Evolutionary conservation across 768 basidiomycete genomes (phyloP).

Genomic region (Bullera alba): DNA sequence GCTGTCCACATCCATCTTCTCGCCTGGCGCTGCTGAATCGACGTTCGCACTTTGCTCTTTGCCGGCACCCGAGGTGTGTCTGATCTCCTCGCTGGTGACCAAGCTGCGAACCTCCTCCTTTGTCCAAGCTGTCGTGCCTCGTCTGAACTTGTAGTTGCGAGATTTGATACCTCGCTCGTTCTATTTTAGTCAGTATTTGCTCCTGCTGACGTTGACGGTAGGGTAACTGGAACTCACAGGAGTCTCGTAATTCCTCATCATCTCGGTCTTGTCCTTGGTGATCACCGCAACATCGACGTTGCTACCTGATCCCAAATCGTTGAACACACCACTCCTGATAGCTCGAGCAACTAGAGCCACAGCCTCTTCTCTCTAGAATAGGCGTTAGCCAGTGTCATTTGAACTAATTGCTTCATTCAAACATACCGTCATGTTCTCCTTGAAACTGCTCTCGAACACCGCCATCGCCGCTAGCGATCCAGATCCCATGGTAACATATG

Average conservation of each 20-base stretch:
- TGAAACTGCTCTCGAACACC: constrained; percentile 85
- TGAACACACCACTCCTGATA: constrained; percentile 94
- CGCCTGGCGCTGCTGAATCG: constrained; percentile 18
- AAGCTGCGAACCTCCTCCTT: constrained; percentile 67
- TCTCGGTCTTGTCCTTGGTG: constrained; percentile 76
- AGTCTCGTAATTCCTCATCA: constrained; percentile 86
- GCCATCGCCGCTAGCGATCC: constrained; percentile 97
- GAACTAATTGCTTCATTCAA: neutral
- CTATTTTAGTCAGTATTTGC: constrained; percentile 11
- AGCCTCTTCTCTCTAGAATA: constrained; percentile 66
- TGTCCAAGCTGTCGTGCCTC: constrained; percentile 85
- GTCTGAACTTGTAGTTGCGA: constrained; percentile 56
- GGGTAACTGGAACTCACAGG: constrained; percentile 49
- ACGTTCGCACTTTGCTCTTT: constrained; percentile 29
- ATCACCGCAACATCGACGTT: constrained; percentile 97
- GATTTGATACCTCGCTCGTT: constrained; percentile 46
- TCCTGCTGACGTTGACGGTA: neutral
- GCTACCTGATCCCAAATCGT: constrained; percentile 97
- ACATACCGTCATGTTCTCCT: constrained; percentile 68
- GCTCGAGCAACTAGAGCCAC: constrained; percentile 76
- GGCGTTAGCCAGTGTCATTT: neutral
- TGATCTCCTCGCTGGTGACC: constrained; percentile 65
- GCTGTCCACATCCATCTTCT: constrained; percentile 39
- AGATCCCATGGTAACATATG: constrained; percentile 98
- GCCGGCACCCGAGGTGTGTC: constrained; percentile 30